A percentile compares a stretch with the other conserved stretches of the same genome.
Evolutionary conservation across 768 basidiomycete species (phyloP).

Genomic region (Russula lepida): DNA sequence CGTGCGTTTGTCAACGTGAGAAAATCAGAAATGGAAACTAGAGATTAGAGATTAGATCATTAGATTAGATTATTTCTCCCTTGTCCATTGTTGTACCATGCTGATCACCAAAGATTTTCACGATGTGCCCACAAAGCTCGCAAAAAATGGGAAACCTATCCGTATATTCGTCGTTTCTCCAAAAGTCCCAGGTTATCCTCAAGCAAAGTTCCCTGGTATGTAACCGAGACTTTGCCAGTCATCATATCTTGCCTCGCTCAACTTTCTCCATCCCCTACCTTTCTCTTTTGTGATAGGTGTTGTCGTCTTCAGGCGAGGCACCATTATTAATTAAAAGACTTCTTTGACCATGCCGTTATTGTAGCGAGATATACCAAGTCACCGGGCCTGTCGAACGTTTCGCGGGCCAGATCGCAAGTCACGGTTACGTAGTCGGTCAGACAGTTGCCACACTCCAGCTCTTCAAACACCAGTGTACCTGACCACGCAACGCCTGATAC

Average conservation of each 20-base stretch:
- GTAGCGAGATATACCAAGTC: constrained; percentile 90
- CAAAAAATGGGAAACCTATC: constrained; percentile 53
- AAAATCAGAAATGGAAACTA: too few species aligned
- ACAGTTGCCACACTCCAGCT: background rate
- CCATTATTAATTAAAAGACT: background rate
- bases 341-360: background rate
- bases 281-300: constrained; percentile 43
- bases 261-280: background rate
- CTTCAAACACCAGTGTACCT: background rate
- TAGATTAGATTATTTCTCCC: background rate
- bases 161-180: constrained; percentile 82
- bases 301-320: constrained; percentile 63
- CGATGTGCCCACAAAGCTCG: constrained; percentile 66
- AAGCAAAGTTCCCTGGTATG: constrained; percentile 83
- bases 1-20: constrained; percentile 24
- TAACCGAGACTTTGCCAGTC: background rate
- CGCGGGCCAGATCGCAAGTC: constrained; percentile 79
- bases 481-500: background rate
- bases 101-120: constrained; percentile 71
- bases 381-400: constrained; percentile 96
- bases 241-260: too few species aligned
- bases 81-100: constrained; percentile 47
- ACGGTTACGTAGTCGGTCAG: constrained; percentile 77
- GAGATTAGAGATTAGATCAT: too few species aligned
- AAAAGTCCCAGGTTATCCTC: constrained; percentile 68